phyloP scores from a whole-genome alignment of 2,329 filamentous ascomycete genomes.

The Fonsecaea multimorphosa region DNA sequence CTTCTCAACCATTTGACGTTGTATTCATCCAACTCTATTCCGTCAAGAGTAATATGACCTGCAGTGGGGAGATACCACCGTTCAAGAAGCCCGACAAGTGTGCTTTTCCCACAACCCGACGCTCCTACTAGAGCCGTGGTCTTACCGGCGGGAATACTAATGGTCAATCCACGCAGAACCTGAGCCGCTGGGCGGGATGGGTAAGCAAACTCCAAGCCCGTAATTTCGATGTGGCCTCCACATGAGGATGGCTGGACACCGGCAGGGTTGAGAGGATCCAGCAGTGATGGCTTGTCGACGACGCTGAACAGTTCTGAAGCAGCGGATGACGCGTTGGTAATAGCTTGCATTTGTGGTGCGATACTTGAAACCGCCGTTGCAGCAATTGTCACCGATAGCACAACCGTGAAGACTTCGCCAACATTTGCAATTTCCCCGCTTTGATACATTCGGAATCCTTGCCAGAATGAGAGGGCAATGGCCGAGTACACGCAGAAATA shows the following conservation, averaged over 20 bases:
- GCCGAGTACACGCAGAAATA: slow-evolving; percentile 68
- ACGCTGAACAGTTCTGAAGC: slow-evolving; percentile 73
- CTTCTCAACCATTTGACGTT: slow-evolving; percentile 66
- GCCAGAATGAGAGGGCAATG: slow-evolving; percentile 63
- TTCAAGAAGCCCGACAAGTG: slow-evolving; percentile 51
- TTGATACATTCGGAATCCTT: slow-evolving; percentile 43
- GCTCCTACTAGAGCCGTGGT: slow-evolving; percentile 53
- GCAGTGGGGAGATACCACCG: slow-evolving; percentile 49
- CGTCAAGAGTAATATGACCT: slow-evolving; percentile 62
- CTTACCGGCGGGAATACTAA: slow-evolving; percentile 46
- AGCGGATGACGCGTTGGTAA: slow-evolving; percentile 52
- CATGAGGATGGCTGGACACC: slow-evolving; percentile 64
- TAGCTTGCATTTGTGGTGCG: slow-evolving; percentile 49
- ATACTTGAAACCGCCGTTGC: slow-evolving; percentile 32
- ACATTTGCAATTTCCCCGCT: slow-evolving; percentile 41
- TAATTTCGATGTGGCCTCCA: slow-evolving; percentile 63
- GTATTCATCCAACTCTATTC: slow-evolving; percentile 60
- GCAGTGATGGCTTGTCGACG: slow-evolving; percentile 83
- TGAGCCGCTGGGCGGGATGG: slow-evolving; percentile 55
- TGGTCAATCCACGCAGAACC: slow-evolving; percentile 45
- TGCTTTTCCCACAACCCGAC: slow-evolving; percentile 55
- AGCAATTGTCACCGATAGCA: slow-evolving; percentile 35
- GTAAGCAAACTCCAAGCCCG: slow-evolving; percentile 73
- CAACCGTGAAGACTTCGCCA: slow-evolving; percentile 42
- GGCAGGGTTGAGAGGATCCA: slow-evolving; percentile 74